Percentiles rank a stretch among this genome's conserved stretches.
phyloP scores from a whole-genome alignment of 2,329 filamentous ascomycete species.

The Aspergillus niger region DNA sequence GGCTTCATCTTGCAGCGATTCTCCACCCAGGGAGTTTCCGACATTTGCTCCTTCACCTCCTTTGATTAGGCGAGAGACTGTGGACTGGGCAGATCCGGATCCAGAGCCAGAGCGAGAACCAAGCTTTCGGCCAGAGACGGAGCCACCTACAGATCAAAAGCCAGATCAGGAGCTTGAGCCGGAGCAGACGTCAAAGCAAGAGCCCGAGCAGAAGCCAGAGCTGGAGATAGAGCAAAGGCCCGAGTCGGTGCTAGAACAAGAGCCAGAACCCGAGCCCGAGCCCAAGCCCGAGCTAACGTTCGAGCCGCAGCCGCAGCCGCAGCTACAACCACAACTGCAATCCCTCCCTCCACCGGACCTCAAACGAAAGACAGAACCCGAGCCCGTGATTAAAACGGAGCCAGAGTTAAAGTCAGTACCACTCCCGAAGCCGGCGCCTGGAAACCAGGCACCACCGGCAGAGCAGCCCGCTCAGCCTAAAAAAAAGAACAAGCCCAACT shows the following conservation, averaged over 20 bases:
- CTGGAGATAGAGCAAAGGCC: neutral
- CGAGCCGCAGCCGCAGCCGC: neutral
- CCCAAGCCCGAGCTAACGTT: neutral
- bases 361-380: neutral
- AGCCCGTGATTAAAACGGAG: neutral
- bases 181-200: neutral
- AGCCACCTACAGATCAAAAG: too few species aligned
- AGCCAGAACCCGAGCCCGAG: neutral
- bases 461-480: neutral
- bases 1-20: neutral
- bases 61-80: neutral
- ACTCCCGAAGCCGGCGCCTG: neutral
- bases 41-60: neutral
- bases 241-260: neutral
- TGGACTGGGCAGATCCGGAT: neutral
- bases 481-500: neutral
- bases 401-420: neutral
- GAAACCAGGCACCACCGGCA: neutral
- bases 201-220: neutral
- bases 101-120: neutral
- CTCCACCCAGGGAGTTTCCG: neutral
- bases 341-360: neutral
- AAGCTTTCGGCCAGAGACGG: neutral
- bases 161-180: neutral
- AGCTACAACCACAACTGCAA: neutral